A percentile compares a stretch with the other conserved stretches of the same genome.
These are phyloP conservation scores for Fusarium sp. DNA, from an alignment of 2,329 filamentous ascomycete species.

Conservation along the genomic window DNA sequence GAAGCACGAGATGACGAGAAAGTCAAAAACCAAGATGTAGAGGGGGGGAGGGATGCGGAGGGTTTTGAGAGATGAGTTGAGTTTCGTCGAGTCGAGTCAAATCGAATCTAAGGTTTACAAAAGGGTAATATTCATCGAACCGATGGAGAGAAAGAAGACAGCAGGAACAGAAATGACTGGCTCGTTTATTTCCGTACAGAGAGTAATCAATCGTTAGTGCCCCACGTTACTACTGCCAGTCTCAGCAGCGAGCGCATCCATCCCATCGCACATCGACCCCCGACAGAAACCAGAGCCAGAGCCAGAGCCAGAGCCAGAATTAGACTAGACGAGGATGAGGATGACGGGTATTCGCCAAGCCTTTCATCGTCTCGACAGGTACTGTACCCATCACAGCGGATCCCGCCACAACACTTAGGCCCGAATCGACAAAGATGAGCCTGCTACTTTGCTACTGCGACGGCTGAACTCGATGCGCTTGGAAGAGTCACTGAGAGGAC, in stretches of 20 bases:
- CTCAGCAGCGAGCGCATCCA: constrained; percentile 17
- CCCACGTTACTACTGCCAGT: constrained; percentile 15
- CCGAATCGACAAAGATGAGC: constrained; percentile 31
- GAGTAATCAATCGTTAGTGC: constrained; percentile 11
- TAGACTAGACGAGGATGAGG: constrained; percentile 1
- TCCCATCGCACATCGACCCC: constrained; percentile 33
- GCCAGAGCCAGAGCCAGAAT: neutral
- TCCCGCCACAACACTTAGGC: constrained; percentile 34
- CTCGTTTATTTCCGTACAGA: constrained; percentile 21
- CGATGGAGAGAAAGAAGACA: constrained; percentile 12
- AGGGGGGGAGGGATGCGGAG: constrained; percentile 9
- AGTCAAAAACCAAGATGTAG: neutral
- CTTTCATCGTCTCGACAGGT: constrained; percentile 20
- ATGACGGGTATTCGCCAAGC: constrained; percentile 26
- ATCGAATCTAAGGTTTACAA: constrained; percentile 9
- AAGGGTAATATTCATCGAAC: neutral
- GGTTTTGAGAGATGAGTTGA: constrained; percentile 21
- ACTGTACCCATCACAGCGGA: constrained; percentile 31
- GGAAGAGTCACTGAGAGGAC: constrained; percentile 20
- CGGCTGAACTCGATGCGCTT: constrained; percentile 19
- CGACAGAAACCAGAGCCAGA: constrained; percentile 10
- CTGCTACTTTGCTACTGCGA: neutral
- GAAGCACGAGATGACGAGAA: neutral
- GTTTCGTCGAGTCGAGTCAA: constrained; percentile 4
- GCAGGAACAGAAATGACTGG: constrained; percentile 20